These are phyloP conservation scores for Neltuma alba DNA, from an alignment of 306 rosid species.

Conservation along the genomic window DNA sequence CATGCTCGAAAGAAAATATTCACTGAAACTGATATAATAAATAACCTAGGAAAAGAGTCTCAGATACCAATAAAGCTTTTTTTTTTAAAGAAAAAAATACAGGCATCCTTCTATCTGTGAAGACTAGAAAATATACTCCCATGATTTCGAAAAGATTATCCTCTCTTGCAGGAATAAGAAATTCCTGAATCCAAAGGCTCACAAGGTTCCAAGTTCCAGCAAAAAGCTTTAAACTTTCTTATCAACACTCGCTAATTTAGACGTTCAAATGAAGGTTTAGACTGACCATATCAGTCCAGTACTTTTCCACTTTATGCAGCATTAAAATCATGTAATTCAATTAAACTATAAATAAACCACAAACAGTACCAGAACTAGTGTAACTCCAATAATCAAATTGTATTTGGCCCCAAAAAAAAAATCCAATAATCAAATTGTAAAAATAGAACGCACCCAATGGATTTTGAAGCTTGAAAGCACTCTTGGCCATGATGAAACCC, in stretches of 20 bases:
- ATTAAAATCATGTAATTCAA: not conserved
- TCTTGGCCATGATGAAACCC: conserved; percentile 59
- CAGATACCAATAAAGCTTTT: not conserved
- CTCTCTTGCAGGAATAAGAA: not conserved
- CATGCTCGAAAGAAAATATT: not conserved
- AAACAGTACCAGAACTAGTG: not conserved
- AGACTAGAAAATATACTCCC: not conserved
- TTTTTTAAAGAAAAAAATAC: not conserved
- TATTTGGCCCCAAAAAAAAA: too few species aligned
- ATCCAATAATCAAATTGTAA: too few species aligned
- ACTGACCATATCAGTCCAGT: not conserved
- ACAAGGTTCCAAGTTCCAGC: not conserved
- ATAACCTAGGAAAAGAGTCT: not conserved
- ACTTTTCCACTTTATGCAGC: not conserved
- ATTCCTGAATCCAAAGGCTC: not conserved
- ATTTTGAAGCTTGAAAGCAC: conserved; percentile 70
- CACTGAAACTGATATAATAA: not conserved
- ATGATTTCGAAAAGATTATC: not conserved
- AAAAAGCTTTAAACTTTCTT: not conserved
- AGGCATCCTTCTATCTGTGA: not conserved
- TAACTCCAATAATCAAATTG: not conserved
- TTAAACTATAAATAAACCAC: not conserved
- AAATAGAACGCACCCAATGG: conserved; percentile 51
- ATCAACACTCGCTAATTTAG: not conserved
- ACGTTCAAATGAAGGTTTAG: not conserved